Conservation (phyloP, 73 alveolate species). For the Paramecium sonneborni region DNA sequence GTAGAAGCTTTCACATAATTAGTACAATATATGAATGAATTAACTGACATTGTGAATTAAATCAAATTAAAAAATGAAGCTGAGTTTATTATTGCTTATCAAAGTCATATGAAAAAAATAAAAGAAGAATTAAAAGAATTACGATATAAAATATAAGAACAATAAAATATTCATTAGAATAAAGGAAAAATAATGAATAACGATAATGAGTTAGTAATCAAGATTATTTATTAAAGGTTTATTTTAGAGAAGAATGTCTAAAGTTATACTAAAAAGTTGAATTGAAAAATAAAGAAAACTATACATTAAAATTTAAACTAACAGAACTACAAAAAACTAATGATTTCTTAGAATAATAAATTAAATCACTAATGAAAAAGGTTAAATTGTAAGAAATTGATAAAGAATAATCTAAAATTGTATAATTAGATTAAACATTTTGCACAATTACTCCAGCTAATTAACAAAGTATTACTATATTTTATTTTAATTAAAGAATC, state of each 20-base stretch:
- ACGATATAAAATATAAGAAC: constrained; percentile 45
- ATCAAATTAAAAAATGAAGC: neutral
- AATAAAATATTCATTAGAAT: neutral
- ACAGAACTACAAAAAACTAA: neutral
- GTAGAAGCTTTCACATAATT: neutral
- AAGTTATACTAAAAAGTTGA: constrained; percentile 45
- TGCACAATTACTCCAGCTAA: constrained; percentile 29
- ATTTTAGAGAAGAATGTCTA: constrained; percentile 43
- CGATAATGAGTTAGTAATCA: constrained; percentile 34
- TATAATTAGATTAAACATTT: constrained; percentile 9
- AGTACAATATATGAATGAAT: constrained; percentile 1
- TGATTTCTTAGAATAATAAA: constrained; percentile 1
- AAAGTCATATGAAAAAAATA: constrained; percentile 56
- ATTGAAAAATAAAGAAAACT: neutral
- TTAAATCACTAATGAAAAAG: constrained; percentile 30
- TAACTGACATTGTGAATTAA: neutral
- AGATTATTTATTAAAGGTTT: neutral
- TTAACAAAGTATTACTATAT: neutral
- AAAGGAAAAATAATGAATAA: neutral
- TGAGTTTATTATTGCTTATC: constrained; percentile 45
- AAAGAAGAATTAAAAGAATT: constrained; percentile 36
- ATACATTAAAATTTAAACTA: neutral
- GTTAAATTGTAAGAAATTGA: neutral
- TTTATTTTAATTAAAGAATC: neutral
- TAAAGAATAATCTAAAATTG: neutral